A percentile compares a stretch with the other conserved stretches of the same genome.
phyloP scores from a whole-genome alignment of 257 asterid genomes.

The Lycium barbarum region DNA sequence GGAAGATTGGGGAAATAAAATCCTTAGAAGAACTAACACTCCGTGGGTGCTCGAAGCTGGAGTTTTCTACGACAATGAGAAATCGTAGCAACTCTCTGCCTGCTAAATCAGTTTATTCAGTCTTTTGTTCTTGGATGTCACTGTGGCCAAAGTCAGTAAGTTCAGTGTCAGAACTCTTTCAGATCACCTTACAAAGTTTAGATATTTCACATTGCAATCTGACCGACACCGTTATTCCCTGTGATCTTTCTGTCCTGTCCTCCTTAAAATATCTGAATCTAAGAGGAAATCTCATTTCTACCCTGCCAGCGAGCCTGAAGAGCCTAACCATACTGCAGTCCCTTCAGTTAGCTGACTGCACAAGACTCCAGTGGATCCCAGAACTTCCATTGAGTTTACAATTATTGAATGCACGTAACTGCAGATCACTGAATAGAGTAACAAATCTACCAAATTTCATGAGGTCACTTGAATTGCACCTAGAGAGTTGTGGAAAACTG shows the following conservation, averaged over 20 bases:
- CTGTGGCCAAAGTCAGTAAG: neutral
- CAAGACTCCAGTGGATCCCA: slow-evolving; percentile 29
- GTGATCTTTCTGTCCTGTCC: slow-evolving; percentile 21
- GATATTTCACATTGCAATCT: slow-evolving; percentile 32
- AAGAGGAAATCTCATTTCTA: slow-evolving; percentile 26
- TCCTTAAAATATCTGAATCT: slow-evolving; percentile 18
- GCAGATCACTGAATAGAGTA: slow-evolving; percentile 24
- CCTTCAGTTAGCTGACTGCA: slow-evolving; percentile 29
- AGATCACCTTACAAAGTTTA: slow-evolving; percentile 10
- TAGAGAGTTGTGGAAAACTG: slow-evolving; percentile 28
- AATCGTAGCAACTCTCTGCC: neutral
- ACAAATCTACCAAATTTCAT: slow-evolving; percentile 22
- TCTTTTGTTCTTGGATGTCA: slow-evolving; percentile 29
- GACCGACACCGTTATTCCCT: slow-evolving; percentile 10
- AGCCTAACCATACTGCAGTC: slow-evolving; percentile 27
- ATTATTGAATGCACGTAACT: neutral
- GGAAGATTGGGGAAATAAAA: slow-evolving; percentile 25
- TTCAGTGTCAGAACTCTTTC: slow-evolving; percentile 17
- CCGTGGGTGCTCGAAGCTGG: slow-evolving; percentile 29
- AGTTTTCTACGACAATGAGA: neutral
- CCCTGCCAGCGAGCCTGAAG: slow-evolving; percentile 28
- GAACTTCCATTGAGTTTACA: slow-evolving; percentile 26
- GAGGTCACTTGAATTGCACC: slow-evolving; percentile 21
- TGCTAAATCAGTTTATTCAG: slow-evolving; percentile 24
- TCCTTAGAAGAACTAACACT: slow-evolving; percentile 27